phyloP scores from a whole-genome alignment of 202 grass and related monocot genomes.

The Schoenoplectus triqueter region DNA sequence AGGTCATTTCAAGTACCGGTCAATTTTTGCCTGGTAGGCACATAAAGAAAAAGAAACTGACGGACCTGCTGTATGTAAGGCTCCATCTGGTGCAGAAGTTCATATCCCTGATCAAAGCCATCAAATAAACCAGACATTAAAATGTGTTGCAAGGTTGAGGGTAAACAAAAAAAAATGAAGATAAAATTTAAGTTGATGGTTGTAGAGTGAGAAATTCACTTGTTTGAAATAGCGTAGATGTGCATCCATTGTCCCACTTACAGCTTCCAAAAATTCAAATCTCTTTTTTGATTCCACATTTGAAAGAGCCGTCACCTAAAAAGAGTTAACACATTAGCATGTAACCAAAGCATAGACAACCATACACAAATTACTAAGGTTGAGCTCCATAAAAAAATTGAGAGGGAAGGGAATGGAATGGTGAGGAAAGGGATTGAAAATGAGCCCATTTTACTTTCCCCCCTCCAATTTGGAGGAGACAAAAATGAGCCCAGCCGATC shows the following conservation, averaged over 20 bases:
- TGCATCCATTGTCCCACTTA: constrained; percentile 99
- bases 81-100: constrained; percentile 97
- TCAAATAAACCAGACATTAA: constrained; percentile 30
- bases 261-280: constrained; percentile 99
- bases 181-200: constrained; percentile 30
- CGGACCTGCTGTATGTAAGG: constrained; percentile 91
- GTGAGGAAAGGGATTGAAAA: no score
- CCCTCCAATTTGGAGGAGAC: no score
- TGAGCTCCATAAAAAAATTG: no score
- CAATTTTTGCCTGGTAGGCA: not conserved
- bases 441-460: no score
- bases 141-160: constrained; percentile 5
- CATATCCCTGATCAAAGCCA: constrained; percentile 86
- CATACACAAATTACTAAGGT: not conserved
- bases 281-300: constrained; percentile 98
- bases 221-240: constrained; percentile 99
- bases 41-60: not conserved
- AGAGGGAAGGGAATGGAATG: no score
- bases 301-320: constrained; percentile 88
- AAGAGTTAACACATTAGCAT: constrained; percentile 22
- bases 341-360: not conserved
- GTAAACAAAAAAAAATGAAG: not conserved
- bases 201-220: constrained; percentile 46
- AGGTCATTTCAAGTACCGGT: not conserved
- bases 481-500: no score